Conservation (phyloP, 2,329 filamentous ascomycete species). For the Shiraia sp. region DNA sequence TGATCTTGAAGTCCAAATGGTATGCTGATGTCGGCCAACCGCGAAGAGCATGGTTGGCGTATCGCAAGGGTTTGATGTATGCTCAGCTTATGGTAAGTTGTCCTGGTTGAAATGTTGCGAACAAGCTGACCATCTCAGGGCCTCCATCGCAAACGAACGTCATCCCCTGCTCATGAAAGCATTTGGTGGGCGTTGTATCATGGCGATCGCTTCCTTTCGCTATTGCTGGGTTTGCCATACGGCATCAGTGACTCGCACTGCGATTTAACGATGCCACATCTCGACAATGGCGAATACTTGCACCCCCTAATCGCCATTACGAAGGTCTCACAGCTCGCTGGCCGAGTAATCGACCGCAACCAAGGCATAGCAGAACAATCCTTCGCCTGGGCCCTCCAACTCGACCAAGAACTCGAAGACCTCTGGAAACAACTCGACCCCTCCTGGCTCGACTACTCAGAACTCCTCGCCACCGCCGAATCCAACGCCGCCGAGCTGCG, state of each 20-base stretch:
- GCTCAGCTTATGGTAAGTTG: conserved; percentile 56
- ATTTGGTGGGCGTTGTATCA: conserved; percentile 48
- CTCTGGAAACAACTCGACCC: conserved; percentile 43
- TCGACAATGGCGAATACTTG: conserved; percentile 28
- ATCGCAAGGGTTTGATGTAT: conserved; percentile 56
- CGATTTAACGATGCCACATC: conserved; percentile 35
- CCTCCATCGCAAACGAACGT: conserved; percentile 43
- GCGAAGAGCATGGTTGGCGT: conserved; percentile 57
- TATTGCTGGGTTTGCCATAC: conserved; percentile 59
- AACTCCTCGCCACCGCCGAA: conserved; percentile 31
- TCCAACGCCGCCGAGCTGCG: conserved; percentile 41
- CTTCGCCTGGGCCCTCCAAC: conserved; percentile 45
- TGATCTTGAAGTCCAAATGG: conserved; percentile 56
- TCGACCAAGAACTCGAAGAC: conserved; percentile 50
- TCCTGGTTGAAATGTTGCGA: background rate
- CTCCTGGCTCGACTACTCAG: conserved; percentile 44
- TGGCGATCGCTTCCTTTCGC: conserved; percentile 56
- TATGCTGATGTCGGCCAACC: conserved; percentile 61
- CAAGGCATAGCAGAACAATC: conserved; percentile 43
- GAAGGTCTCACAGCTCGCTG: conserved; percentile 45
- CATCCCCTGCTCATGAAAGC: conserved; percentile 38
- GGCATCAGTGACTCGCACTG: conserved; percentile 47
- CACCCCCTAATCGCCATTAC: conserved; percentile 39
- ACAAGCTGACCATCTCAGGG: conserved; percentile 33
- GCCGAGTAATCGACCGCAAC: conserved; percentile 50